Evolutionary conservation across 2,329 filamentous ascomycete species (phyloP), one percentile per base, ranked within the genome.

Genomic region (Colletotrichum kahawae): DNA sequence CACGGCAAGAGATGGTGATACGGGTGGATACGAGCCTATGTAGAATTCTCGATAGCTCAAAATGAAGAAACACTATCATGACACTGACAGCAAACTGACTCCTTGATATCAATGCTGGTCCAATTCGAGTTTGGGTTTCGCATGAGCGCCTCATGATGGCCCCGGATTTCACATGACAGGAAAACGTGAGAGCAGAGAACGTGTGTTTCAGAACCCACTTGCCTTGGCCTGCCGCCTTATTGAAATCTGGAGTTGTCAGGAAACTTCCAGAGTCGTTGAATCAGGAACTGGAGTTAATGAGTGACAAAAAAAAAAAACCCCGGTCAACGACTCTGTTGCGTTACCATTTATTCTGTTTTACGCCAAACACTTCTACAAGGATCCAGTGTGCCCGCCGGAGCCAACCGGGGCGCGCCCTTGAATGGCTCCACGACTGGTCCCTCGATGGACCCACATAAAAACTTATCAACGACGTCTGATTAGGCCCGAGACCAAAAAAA

Each of bases 401-500:
- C 71, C 51, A 33, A 16, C 34, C 62, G 51, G 34, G 27, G 27
- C 33, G 34, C 62, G 67, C 51, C 67, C 59, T 34, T 65, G 16
- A 70, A 34, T 66, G 59, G 71, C 59, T 56, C 8, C 12, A 27
- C 10, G 14, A 43, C 33, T 64, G 67, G 33, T 66, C 51, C 67
- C 62, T 38, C 14, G 48, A 16, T 31, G 38, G 36, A 48, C 27
- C 71, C 48, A 71, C 56, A 24, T 31, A 56, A 67, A 72, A 43
- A 67, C 36, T 51, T 51, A 31, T 54, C n/a, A 62, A 71, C 67
- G 29, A 60, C 31, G 54, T 65, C 65, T 29, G 74, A 76, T 74
- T 74, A 74, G 60, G 24, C 60, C 27, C 21, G 64, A 38, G 56
- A 59, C 43, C 43, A 60, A 60, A 65, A 74, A 74, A 75, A 71